A percentile compares a stretch with the other conserved stretches of the same genome.
Conservation (phyloP, 1,284 basidiomycete genomes). For the Trichosporon sp. region DNA sequence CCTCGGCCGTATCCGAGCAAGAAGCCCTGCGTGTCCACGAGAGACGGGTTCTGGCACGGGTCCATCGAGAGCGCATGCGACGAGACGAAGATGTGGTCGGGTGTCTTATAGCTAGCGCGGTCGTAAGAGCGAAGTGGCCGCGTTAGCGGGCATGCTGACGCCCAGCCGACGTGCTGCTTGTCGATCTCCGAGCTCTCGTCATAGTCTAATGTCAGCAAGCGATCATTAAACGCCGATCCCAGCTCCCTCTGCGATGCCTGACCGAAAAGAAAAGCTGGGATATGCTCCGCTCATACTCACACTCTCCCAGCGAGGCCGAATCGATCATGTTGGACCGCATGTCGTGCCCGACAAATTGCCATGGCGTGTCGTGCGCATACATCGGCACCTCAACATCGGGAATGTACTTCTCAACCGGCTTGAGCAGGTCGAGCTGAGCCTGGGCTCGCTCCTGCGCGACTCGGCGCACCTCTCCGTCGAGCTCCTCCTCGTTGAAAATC, state of each 20-base stretch:
- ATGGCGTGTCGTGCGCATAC: constrained; percentile 43
- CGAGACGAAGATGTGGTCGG: constrained; percentile 38
- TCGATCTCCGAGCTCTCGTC: constrained; percentile 34
- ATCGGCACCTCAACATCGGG: constrained; percentile 37
- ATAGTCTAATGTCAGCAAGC: constrained; percentile 16
- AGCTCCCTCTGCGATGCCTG: too few species aligned
- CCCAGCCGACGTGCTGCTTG: constrained; percentile 41
- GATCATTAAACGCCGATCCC: too few species aligned
- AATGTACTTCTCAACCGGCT: constrained; percentile 27
- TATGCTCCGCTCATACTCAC: constrained; percentile 24
- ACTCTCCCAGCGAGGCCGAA: constrained; percentile 37
- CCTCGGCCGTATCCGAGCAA: constrained; percentile 53
- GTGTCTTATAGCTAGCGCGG: constrained; percentile 28
- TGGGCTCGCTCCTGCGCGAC: constrained; percentile 30
- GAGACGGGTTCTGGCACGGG: constrained; percentile 56
- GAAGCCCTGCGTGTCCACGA: constrained; percentile 56
- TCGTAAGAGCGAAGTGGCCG: constrained; percentile 35
- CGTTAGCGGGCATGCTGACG: constrained; percentile 40
- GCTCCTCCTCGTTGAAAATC: constrained; percentile 26
- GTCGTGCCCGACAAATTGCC: constrained; percentile 45
- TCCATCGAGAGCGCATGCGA: constrained; percentile 54
- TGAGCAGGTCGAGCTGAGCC: constrained; percentile 34
- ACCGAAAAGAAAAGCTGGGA: too few species aligned
- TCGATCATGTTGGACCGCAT: constrained; percentile 34
- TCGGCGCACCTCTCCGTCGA: constrained; percentile 29